A percentile compares a stretch with the other conserved stretches of the same genome.
Conservation (phyloP, 202 grass and related monocot species). For the Setaria italica region DNA sequence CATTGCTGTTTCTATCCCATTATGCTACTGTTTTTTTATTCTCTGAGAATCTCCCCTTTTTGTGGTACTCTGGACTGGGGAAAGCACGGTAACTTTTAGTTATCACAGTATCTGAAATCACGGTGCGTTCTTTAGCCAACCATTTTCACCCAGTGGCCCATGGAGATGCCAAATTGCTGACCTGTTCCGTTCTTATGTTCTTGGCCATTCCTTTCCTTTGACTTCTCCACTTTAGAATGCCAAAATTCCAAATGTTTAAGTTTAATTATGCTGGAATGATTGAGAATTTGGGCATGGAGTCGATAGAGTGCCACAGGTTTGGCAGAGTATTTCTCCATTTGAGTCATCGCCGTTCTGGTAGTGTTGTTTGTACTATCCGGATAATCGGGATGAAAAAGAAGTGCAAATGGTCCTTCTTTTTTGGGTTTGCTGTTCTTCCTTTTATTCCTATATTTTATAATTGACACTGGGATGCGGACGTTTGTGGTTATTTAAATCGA, state of each 20-base stretch:
- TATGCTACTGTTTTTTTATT: constrained; percentile 7
- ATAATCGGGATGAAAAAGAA: constrained; percentile 37
- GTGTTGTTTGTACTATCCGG: constrained; percentile 39
- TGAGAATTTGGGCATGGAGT: constrained; percentile 9
- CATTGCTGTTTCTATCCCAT: constrained; percentile 1
- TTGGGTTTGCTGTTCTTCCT: background rate
- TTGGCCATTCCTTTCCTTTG: background rate
- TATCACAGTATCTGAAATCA: constrained; percentile 9
- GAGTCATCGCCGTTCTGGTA: constrained; percentile 21
- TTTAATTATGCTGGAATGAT: constrained; percentile 14
- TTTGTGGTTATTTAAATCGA: constrained; percentile 5
- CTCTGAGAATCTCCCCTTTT: background rate
- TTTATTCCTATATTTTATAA: constrained; percentile 30
- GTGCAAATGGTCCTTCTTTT: constrained; percentile 15
- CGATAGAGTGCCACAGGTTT: constrained; percentile 17
- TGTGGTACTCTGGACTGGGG: background rate
- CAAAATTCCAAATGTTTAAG: background rate
- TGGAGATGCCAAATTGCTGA: background rate
- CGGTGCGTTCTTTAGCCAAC: background rate
- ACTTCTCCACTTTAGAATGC: constrained; percentile 20
- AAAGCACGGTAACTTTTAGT: background rate
- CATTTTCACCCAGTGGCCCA: background rate
- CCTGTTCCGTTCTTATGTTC: background rate
- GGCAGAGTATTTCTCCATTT: background rate
- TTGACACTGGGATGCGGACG: constrained; percentile 3